Percentiles rank a stretch among this genome's conserved stretches.
Conservation (phyloP, 129 eudicot genomes). For the Heracleum sosnowskyi region DNA sequence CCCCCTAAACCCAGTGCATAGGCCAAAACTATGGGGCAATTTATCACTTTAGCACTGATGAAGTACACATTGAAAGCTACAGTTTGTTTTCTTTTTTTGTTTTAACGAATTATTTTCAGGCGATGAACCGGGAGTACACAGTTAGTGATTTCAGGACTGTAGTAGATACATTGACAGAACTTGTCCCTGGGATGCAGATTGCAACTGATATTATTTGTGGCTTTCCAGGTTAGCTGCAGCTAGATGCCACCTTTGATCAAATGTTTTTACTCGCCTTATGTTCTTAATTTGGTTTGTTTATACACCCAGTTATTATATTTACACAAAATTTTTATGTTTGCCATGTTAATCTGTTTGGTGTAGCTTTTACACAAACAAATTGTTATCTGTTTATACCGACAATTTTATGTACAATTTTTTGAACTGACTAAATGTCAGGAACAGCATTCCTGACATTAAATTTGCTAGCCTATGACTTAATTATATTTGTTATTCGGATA, state of each 20-base stretch:
- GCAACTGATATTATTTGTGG: slow-evolving; percentile 99
- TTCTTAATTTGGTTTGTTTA: background rate
- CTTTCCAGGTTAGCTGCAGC: slow-evolving; percentile 72
- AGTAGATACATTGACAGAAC: slow-evolving; percentile 73
- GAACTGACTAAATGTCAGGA: background rate
- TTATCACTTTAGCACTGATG: background rate
- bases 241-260: background rate
- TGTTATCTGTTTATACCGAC: background rate
- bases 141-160: slow-evolving; percentile 78
- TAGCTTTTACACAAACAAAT: background rate
- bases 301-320: background rate
- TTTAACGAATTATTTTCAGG: slow-evolving; percentile 31
- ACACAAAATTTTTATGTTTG: background rate
- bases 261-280: background rate
- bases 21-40: background rate
- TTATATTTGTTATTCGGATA: background rate
- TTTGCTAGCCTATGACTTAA: background rate
- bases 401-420: background rate
- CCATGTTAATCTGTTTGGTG: background rate
- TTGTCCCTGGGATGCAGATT: slow-evolving; percentile 99
- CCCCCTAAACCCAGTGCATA: background rate
- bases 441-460: too few species aligned
- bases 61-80: background rate
- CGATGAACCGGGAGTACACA: slow-evolving; percentile 96
- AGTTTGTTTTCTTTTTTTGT: background rate